phyloP scores from a whole-genome alignment of 371 early-diverging fungal genomes.

The Lichtheimia hyalospora region DNA sequence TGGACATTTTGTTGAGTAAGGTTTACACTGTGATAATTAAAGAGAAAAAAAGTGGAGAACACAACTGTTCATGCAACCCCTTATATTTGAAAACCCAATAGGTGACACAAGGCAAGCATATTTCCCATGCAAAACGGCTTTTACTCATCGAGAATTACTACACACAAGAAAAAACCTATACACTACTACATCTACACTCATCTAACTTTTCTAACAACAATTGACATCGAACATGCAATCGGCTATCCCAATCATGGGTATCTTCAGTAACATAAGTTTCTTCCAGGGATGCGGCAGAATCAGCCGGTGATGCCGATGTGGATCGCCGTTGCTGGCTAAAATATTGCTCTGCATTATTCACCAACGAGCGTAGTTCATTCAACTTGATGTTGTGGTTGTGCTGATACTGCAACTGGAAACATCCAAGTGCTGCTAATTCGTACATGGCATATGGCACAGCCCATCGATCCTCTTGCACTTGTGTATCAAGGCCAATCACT shows the following conservation, averaged over 20 bases:
- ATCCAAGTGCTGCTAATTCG: slow-evolving; percentile 23
- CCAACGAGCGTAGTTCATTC: slow-evolving; percentile 12
- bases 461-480: slow-evolving; percentile 23
- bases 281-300: not conserved
- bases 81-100: no score
- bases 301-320: not conserved
- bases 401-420: slow-evolving; percentile 14
- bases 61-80: no score
- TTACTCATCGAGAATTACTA: no score
- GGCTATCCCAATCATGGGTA: slow-evolving; percentile 37
- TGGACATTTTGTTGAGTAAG: slow-evolving; percentile 3
- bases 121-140: no score
- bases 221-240: slow-evolving; percentile 31
- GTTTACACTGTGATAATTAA: not conserved
- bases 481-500: slow-evolving; percentile 9
- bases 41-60: not conserved
- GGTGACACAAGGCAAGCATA: no score
- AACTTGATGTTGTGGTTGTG: not conserved
- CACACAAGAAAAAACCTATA: not conserved
- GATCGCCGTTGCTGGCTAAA: slow-evolving; percentile 8
- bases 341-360: slow-evolving; percentile 19
- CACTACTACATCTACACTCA: slow-evolving; percentile 7
- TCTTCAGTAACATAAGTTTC: slow-evolving; percentile 7
- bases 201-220: slow-evolving; percentile 30
- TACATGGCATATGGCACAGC: slow-evolving; percentile 27